Conservation (phyloP, 352 stramenopile species). For the Phytophthora melonis region DNA sequence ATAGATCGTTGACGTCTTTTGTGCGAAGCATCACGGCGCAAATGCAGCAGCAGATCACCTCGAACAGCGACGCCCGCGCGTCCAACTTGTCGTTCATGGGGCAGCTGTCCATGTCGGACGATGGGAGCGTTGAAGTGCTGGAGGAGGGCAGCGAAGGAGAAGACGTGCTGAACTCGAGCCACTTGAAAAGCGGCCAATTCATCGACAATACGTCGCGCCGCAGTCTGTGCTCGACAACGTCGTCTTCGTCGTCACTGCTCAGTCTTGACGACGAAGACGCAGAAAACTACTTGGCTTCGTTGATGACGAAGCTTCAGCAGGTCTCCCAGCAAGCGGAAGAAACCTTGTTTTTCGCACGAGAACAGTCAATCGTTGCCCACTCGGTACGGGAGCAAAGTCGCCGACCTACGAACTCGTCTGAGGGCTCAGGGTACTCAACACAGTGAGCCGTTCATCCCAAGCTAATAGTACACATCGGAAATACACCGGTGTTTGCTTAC, state of each 20-base stretch:
- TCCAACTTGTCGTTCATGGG: constrained; percentile 26
- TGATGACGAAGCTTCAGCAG: constrained; percentile 42
- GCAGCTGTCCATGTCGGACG: constrained; percentile 10
- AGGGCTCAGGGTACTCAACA: constrained; percentile 3
- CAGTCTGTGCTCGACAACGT: constrained; percentile 28
- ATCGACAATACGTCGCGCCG: constrained; percentile 10
- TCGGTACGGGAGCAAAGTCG: constrained; percentile 24
- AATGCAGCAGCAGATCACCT: constrained; percentile 20
- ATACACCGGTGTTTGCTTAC: not conserved
- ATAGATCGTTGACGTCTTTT: constrained; percentile 26
- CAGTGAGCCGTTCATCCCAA: not conserved
- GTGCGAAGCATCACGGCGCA: constrained; percentile 23
- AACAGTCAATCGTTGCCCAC: constrained; percentile 40
- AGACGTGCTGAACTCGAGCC: constrained; percentile 24
- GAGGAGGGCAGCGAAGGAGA: not conserved
- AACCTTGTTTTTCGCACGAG: constrained; percentile 42
- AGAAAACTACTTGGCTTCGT: constrained; percentile 24
- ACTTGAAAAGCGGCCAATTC: constrained; percentile 4
- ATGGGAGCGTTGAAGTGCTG: not conserved
- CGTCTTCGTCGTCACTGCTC: constrained; percentile 24
- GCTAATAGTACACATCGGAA: no score
- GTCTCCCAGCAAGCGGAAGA: constrained; percentile 40
- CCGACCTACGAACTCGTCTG: constrained; percentile 7
- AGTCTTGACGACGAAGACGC: constrained; percentile 10
- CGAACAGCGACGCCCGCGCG: constrained; percentile 2